Evolutionary conservation across 176 grass and related monocot genomes (phyloP).

Genomic region (Avena atlantica): DNA sequence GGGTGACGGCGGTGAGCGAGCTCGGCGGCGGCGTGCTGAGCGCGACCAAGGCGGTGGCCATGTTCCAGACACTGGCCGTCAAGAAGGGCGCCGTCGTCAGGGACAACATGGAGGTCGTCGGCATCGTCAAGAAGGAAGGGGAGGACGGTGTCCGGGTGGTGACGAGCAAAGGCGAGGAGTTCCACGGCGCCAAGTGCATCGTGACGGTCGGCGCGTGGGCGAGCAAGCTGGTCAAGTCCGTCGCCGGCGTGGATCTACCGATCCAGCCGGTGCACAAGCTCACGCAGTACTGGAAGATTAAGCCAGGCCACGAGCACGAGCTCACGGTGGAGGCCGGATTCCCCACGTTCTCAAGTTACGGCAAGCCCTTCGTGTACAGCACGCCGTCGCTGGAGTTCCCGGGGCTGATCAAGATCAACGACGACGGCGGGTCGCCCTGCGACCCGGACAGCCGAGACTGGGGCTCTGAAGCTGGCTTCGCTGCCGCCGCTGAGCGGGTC

Average conservation of each 20-base stretch:
- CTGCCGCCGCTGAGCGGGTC: conserved; percentile 16
- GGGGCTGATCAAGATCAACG: background rate
- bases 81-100: background rate
- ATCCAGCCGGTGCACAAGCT: conserved; percentile 58
- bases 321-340: background rate
- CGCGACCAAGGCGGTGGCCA: background rate
- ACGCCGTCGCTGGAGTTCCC: background rate
- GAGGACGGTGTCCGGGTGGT: background rate
- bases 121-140: background rate
- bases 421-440: background rate
- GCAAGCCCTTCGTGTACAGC: conserved; percentile 25
- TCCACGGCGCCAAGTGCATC: conserved; percentile 54
- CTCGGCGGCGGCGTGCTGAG: background rate
- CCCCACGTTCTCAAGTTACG: conserved; percentile 62
- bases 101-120: background rate
- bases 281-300: conserved; percentile 66
- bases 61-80: background rate
- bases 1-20: background rate
- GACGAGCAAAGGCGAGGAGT: conserved; percentile 12
- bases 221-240: conserved; percentile 37
- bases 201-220: conserved; percentile 64
- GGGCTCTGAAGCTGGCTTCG: background rate
- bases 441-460: background rate
- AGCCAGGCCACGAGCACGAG: background rate
- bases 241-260: conserved; percentile 47